Conservation (phyloP, 257 asterid species). For the Linderniella brevidens region DNA sequence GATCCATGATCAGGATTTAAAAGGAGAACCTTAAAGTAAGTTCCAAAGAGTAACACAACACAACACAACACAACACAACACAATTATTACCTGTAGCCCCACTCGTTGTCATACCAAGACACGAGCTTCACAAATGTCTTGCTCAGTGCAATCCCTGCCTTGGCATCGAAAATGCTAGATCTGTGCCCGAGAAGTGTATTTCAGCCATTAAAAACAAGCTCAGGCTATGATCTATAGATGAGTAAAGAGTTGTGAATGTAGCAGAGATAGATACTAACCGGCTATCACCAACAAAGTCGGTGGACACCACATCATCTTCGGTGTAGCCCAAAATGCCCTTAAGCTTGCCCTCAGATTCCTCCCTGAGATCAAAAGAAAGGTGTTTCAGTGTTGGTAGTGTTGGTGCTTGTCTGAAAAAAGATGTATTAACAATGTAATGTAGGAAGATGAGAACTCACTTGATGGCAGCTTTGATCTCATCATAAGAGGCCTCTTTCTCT, state of each 20-base stretch:
- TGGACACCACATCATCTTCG: slow-evolving; percentile 38
- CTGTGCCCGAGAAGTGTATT: slow-evolving; percentile 7
- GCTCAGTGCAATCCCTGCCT: slow-evolving; percentile 38
- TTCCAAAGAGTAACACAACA: too few species aligned
- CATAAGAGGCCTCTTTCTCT: slow-evolving; percentile 33
- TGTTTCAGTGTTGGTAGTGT: too few species aligned
- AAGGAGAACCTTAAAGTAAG: background rate
- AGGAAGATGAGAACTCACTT: slow-evolving; percentile 15
- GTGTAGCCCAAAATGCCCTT: slow-evolving; percentile 44
- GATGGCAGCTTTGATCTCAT: slow-evolving; percentile 42
- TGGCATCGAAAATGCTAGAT: slow-evolving; percentile 50
- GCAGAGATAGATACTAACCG: slow-evolving; percentile 18
- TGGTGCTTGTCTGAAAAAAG: background rate
- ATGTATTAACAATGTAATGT: background rate
- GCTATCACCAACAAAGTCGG: slow-evolving; percentile 32
- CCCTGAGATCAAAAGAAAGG: slow-evolving; percentile 12
- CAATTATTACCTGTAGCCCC: slow-evolving; percentile 48
- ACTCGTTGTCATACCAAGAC: slow-evolving; percentile 52
- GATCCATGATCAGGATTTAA: too few species aligned
- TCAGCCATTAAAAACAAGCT: background rate
- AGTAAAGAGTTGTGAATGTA: too few species aligned
- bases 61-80: too few species aligned
- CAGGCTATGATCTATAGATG: too few species aligned
- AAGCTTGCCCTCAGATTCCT: slow-evolving; percentile 23
- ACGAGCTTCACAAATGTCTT: slow-evolving; percentile 41